A percentile compares a stretch with the other conserved stretches of the same genome.
phyloP scores from a whole-genome alignment of 257 asterid genomes.

The Schizonepeta tenuifolia region DNA sequence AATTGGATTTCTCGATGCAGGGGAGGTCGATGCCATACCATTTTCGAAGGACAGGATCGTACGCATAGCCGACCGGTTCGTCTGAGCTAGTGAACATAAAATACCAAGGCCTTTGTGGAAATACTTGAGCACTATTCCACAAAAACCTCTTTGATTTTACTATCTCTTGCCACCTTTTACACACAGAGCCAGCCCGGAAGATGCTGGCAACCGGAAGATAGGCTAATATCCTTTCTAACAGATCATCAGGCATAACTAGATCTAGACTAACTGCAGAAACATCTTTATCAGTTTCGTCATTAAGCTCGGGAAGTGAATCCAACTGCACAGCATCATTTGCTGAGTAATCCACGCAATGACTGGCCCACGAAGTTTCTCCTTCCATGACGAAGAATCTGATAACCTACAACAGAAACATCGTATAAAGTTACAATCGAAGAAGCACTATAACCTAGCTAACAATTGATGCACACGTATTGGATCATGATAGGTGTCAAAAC shows the following conservation, averaged over 20 bases:
- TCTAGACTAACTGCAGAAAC: conserved; percentile 55
- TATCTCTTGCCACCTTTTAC: conserved; percentile 86
- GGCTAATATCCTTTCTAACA: conserved; percentile 79
- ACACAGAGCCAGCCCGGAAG: conserved; percentile 75
- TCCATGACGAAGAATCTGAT: conserved; percentile 54
- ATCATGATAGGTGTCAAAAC: background rate
- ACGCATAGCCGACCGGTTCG: conserved; percentile 80
- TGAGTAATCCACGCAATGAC: conserved; percentile 52
- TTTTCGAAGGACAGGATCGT: conserved; percentile 71
- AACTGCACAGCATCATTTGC: conserved; percentile 35
- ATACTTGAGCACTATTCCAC: conserved; percentile 54
- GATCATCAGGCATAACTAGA: conserved; percentile 75
- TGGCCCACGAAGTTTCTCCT: conserved; percentile 83
- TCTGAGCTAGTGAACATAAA: conserved; percentile 94
- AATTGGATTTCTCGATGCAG: conserved; percentile 65
- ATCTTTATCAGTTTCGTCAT: conserved; percentile 58
- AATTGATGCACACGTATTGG: background rate
- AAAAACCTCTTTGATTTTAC: conserved; percentile 71
- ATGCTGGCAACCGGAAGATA: conserved; percentile 82
- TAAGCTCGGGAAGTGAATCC: conserved; percentile 49
- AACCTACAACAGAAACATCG: conserved; percentile 35
- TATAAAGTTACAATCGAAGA: background rate
- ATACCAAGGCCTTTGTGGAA: conserved; percentile 81
- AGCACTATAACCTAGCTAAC: background rate
- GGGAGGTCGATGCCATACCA: conserved; percentile 89